Evolutionary conservation across 2,329 filamentous ascomycete genomes (phyloP).

Genomic region (Trichophyton benhamiae): DNA sequence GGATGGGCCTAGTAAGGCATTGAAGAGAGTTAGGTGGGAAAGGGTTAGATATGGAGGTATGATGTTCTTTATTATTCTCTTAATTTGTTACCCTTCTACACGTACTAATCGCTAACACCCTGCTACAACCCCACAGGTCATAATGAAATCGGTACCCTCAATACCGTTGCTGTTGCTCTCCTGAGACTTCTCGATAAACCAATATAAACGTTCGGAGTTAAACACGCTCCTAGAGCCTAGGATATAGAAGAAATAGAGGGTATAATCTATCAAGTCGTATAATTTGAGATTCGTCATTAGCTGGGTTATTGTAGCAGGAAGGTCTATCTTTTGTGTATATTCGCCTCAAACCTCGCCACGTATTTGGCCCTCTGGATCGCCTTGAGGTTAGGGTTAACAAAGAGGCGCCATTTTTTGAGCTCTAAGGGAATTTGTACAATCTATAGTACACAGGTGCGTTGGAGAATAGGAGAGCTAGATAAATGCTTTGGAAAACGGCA

Average conservation of each 20-base stretch:
- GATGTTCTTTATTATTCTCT: slow-evolving; percentile 10
- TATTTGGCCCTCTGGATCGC: not conserved
- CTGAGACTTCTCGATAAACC: slow-evolving; percentile 27
- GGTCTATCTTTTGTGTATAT: too few relatives aligned
- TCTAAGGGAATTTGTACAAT: not conserved
- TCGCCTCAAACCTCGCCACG: too few relatives aligned
- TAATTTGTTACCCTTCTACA: not conserved
- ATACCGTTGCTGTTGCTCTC: slow-evolving; percentile 27
- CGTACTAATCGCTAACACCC: not conserved
- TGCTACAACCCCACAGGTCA: slow-evolving; percentile 21
- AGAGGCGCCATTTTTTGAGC: not conserved
- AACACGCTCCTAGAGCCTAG: too few relatives aligned
- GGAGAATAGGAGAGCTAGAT: not conserved
- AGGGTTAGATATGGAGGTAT: slow-evolving; percentile 33
- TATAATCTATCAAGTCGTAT: too few relatives aligned
- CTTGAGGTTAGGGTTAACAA: not conserved
- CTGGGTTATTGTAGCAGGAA: too few relatives aligned
- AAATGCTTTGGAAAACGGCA: not conserved
- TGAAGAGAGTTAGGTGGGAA: slow-evolving; percentile 35
- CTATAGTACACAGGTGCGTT: not conserved
- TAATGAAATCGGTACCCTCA: slow-evolving; percentile 31
- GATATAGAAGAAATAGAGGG: too few relatives aligned
- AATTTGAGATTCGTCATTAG: too few relatives aligned
- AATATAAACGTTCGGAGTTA: not conserved
- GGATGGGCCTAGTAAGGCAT: slow-evolving; percentile 9